A percentile compares a stretch with the other conserved stretches of the same genome.
phyloP scores from a whole-genome alignment of 176 grass and related monocot genomes.

The Panicum miliaceum region DNA sequence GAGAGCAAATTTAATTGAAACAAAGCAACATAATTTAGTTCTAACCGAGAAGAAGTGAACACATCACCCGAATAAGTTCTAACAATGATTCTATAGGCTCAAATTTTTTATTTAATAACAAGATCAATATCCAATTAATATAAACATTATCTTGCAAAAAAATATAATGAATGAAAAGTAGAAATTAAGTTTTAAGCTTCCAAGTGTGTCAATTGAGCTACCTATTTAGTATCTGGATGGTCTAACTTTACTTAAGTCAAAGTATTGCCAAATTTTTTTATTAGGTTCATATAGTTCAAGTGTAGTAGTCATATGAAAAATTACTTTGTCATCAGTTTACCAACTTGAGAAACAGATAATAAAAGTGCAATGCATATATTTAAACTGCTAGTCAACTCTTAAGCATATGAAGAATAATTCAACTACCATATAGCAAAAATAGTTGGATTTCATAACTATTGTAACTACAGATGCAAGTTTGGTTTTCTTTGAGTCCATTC shows the following conservation, averaged over 20 bases:
- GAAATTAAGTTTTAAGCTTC: background rate
- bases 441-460: background rate
- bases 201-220: background rate
- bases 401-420: background rate
- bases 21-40: background rate
- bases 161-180: background rate
- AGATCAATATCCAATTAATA: background rate
- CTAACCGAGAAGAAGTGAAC: background rate
- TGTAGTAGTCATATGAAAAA: background rate
- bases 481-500: background rate
- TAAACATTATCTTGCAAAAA: background rate
- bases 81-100: background rate
- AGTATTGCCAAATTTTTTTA: background rate
- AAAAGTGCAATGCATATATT: background rate
- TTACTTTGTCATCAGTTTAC: background rate
- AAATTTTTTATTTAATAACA: background rate
- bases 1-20: too few species aligned
- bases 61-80: background rate
- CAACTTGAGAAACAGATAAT: background rate
- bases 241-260: background rate
- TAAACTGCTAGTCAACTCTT: background rate
- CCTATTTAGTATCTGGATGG: background rate
- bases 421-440: background rate
- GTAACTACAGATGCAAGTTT: background rate
- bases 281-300: background rate